phyloP scores from a whole-genome alignment of 2,329 filamentous ascomycete species.

The Xylariaceae sp. region DNA sequence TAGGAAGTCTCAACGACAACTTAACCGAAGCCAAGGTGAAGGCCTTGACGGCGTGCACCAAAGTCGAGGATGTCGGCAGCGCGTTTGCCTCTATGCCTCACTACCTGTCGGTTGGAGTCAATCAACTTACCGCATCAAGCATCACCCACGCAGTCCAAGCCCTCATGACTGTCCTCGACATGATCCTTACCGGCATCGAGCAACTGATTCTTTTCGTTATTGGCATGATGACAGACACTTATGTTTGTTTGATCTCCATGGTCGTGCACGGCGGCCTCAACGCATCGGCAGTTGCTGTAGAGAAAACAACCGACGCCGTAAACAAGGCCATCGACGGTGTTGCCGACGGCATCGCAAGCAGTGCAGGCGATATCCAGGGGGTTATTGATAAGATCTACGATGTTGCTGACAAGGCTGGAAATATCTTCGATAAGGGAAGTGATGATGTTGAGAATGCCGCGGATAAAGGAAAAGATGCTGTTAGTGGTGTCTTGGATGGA shows the following conservation, averaged over 20 bases:
- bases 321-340: slow-evolving; percentile 55
- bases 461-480: too few species aligned
- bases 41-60: slow-evolving; percentile 87
- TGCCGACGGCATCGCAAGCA: slow-evolving; percentile 52
- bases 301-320: slow-evolving; percentile 53
- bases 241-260: slow-evolving; percentile 86
- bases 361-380: slow-evolving; percentile 62
- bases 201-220: slow-evolving; percentile 91
- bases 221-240: slow-evolving; percentile 88
- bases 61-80: slow-evolving; percentile 91
- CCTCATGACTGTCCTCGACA: slow-evolving; percentile 77
- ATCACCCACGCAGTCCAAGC: slow-evolving; percentile 82
- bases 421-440: slow-evolving; percentile 31
- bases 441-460: slow-evolving; percentile 20
- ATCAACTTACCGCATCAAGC: slow-evolving; percentile 79
- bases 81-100: slow-evolving; percentile 98
- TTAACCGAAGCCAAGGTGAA: slow-evolving; percentile 78
- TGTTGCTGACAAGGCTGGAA: slow-evolving; percentile 56
- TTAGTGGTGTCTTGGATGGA: slow-evolving; percentile 51
- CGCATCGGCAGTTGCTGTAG: slow-evolving; percentile 58
- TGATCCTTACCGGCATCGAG: slow-evolving; percentile 84
- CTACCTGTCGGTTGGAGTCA: slow-evolving; percentile 88
- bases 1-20: slow-evolving; percentile 74
- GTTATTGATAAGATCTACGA: slow-evolving; percentile 63
- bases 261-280: slow-evolving; percentile 81